These are phyloP conservation scores for Petasospora fabianii DNA, from an alignment of 1,139 yeast genomes.

Conservation along the genomic window DNA sequence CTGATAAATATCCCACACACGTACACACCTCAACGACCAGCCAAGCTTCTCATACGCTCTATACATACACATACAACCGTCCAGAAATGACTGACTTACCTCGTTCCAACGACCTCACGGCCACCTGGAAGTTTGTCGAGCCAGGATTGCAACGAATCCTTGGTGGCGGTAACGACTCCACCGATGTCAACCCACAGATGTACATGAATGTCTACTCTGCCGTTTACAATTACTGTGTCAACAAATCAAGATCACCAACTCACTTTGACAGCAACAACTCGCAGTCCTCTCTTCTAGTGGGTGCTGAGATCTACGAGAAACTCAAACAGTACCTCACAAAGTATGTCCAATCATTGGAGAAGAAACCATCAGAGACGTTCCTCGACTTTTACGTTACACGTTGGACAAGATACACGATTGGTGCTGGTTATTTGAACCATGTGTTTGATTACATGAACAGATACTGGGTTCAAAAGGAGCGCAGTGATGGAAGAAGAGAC, in stretches of 20 bases:
- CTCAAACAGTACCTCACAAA: conserved; percentile 61
- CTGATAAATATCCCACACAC: neutral
- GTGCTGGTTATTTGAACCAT: conserved; percentile 89
- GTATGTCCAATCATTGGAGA: conserved; percentile 50
- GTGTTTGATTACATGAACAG: conserved; percentile 94
- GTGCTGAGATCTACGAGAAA: conserved; percentile 82
- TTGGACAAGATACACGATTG: conserved; percentile 88
- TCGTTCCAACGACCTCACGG: conserved; percentile 49
- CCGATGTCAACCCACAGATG: conserved; percentile 67
- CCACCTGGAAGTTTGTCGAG: conserved; percentile 74
- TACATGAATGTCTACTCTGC: conserved; percentile 79
- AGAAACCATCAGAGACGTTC: conserved; percentile 60
- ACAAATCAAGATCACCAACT: conserved; percentile 57
- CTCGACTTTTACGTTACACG: conserved; percentile 80
- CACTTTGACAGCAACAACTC: conserved; percentile 30
- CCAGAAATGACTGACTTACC: conserved; percentile 34
- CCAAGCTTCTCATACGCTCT: neutral
- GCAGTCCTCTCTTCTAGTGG: conserved; percentile 48
- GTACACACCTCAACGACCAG: neutral
- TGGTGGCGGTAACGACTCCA: conserved; percentile 53
- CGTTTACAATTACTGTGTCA: conserved; percentile 90
- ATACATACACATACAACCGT: neutral
- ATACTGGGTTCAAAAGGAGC: conserved; percentile 96
- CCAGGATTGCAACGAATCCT: conserved; percentile 69
- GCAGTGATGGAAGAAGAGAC: conserved; percentile 92